Base-by-base conservation (phyloP, 2,329 filamentous ascomycete species). In the Cladophialophora psammophila region DNA sequence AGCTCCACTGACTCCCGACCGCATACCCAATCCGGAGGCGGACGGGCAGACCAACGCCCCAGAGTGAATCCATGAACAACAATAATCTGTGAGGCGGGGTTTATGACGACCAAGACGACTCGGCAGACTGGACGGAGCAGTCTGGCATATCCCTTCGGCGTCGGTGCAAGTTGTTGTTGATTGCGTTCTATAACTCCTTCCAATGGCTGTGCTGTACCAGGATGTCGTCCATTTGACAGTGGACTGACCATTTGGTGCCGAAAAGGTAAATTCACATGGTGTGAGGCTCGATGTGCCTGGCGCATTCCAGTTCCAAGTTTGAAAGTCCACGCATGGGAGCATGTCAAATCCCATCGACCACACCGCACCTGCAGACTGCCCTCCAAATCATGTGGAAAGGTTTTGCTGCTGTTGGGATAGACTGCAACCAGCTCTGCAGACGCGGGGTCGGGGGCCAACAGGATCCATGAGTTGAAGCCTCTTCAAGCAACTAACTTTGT, bases 391-490 rank as follows among this genome's bases (percentile, higher is more conserved):
- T 40, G 34, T 40, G 34, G 36, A 34, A 20, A 36, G 38, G 48
- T 52, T 36, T 62, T 54, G 59, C 59, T 62, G 59, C 34, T 54
- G 59, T 62, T 62, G 59, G 59, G 48, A 35, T 62, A 62, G 59
- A 54, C 45, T 54, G 59, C 35, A 18, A 54, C 20, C 34, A 31
- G 48, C 26, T 36, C 36, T 62, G 59, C 59, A 54, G 48, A 54
- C 59, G 59, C 59, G 59, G 59, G 59, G 59, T 62, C 20, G 32
- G 13, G 36, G 35, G 10, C 59, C 59, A 62, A 55, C 48, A 52
- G 36, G 59, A 54, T 48, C 59, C 59, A 52, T 60, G 58, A 34
- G 10, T 36, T 38, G 12, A 35, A 34, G 53, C 58, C 42, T n/a
- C 32, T 42, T 20, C 9, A 20, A 54, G 59, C 48, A 53, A 48